Conservation (phyloP, 305 asterid species). For the Coffea humblotiana region DNA sequence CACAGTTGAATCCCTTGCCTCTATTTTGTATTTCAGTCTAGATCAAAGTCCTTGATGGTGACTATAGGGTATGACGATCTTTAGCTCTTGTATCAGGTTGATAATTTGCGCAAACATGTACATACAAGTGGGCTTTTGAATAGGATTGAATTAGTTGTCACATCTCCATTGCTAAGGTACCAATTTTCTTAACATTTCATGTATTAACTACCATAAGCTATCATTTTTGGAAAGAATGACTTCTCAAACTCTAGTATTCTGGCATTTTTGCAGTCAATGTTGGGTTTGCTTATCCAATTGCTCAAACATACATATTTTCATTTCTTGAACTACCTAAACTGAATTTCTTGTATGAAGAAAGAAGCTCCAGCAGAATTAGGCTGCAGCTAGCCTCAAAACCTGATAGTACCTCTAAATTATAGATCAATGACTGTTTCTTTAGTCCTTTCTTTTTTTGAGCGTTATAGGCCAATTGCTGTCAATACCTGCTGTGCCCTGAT, state of each 20-base stretch:
- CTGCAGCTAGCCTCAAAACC: slow-evolving; percentile 4
- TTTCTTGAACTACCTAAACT: neutral
- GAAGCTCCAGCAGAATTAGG: slow-evolving; percentile 3
- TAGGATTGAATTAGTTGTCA: slow-evolving; percentile 74
- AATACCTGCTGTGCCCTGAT: neutral
- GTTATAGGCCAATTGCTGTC: neutral
- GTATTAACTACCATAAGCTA: neutral
- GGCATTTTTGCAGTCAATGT: no score
- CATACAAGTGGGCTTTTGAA: slow-evolving; percentile 67
- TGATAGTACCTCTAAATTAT: slow-evolving; percentile 1
- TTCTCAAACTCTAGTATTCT: neutral
- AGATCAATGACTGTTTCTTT: neutral
- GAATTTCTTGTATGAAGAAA: neutral
- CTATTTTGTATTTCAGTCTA: slow-evolving; percentile 1
- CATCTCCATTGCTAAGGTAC: slow-evolving; percentile 88
- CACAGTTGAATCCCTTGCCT: slow-evolving; percentile 4
- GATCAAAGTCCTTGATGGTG: neutral
- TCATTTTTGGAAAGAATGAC: neutral
- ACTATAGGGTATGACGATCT: slow-evolving; percentile 18
- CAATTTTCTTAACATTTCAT: slow-evolving; percentile 5
- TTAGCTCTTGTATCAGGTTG: slow-evolving; percentile 59
- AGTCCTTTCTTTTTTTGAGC: neutral
- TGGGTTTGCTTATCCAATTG: no score
- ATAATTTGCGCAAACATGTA: slow-evolving; percentile 80
- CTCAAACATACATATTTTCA: neutral